A percentile compares a stretch with the other conserved stretches of the same genome.
phyloP scores from a whole-genome alignment of 257 asterid species.

The Capsicum pubescens region DNA sequence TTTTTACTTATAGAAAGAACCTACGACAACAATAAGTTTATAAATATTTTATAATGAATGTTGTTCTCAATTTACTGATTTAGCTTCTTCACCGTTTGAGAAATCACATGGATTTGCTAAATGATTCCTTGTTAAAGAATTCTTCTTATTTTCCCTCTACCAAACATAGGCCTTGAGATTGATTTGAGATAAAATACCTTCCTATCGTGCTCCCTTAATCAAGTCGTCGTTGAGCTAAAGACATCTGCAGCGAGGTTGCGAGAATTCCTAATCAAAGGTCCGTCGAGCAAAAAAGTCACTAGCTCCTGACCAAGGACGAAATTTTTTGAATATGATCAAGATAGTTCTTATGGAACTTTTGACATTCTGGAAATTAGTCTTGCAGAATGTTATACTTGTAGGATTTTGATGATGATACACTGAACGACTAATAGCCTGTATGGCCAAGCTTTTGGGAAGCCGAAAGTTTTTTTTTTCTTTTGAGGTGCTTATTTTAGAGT shows the following conservation, averaged over 20 bases:
- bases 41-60: neutral
- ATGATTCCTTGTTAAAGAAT: no score
- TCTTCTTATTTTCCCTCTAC: neutral
- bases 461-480: neutral
- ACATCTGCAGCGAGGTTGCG: neutral
- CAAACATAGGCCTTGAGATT: neutral
- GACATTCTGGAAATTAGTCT: neutral
- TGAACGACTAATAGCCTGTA: neutral
- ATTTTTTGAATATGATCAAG: neutral
- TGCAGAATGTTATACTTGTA: neutral
- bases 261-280: neutral
- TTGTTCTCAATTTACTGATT: neutral
- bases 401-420: neutral
- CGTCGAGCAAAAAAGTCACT: neutral
- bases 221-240: neutral
- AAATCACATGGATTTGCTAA: neutral
- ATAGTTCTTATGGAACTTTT: neutral
- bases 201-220: neutral
- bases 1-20: no score
- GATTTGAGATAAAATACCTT: constrained; percentile 1
- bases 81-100: neutral
- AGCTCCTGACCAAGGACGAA: neutral
- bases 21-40: neutral
- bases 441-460: neutral
- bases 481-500: no score